These are phyloP conservation scores for Zea mays DNA, from an alignment of 176 grass and related monocot species.

Conservation along the genomic window DNA sequence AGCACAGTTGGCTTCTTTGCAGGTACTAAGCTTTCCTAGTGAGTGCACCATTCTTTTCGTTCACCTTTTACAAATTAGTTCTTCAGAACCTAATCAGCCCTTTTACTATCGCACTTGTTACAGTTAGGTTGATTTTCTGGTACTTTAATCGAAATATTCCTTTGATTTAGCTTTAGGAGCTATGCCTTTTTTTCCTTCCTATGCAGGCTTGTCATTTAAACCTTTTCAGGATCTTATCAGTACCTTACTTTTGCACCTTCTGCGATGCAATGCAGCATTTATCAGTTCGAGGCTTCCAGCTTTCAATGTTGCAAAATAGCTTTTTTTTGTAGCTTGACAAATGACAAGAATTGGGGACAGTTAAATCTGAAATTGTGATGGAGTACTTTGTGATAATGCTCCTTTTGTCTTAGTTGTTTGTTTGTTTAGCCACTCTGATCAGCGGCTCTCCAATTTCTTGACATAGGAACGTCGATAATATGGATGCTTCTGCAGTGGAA, in stretches of 20 bases:
- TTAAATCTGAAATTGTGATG: too few species aligned
- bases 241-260: background rate
- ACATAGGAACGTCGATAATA: slow-evolving; percentile 60
- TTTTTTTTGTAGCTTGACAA: too few species aligned
- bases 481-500: slow-evolving; percentile 88
- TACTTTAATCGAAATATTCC: background rate
- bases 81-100: background rate
- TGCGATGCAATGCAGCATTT: background rate
- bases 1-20: slow-evolving; percentile 85
- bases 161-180: background rate
- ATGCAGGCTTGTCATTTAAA: background rate
- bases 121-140: background rate
- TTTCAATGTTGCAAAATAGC: background rate
- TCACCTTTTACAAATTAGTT: background rate
- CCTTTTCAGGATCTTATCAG: background rate
- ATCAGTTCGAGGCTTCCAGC: background rate
- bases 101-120: background rate
- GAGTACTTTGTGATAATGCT: background rate
- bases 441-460: background rate
- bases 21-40: slow-evolving; percentile 45
- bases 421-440: background rate
- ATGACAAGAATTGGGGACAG: too few species aligned
- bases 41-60: background rate
- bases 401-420: background rate
- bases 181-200: background rate